These are phyloP conservation scores for Blastocystis sp. DNA, from an alignment of 352 stramenopile genomes.

Conservation along the genomic window DNA sequence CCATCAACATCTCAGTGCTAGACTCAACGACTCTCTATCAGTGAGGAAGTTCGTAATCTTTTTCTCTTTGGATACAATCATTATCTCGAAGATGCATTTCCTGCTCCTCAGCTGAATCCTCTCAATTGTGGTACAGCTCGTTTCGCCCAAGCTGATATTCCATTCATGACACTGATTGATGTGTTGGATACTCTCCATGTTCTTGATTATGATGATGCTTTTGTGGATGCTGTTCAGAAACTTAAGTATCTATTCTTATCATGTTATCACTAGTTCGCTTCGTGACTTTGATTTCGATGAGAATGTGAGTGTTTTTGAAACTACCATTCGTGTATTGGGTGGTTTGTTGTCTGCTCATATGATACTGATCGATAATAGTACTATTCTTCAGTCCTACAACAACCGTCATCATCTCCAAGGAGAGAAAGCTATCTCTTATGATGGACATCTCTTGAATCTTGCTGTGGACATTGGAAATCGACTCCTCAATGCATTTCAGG, in stretches of 20 bases:
- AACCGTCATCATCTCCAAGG: not conserved
- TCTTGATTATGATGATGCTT: slow-evolving; percentile 75
- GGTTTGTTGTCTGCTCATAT: slow-evolving; percentile 82
- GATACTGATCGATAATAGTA: slow-evolving; percentile 68
- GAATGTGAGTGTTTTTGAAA: slow-evolving; percentile 83
- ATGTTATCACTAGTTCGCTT: not conserved
- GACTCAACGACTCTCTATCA: not conserved
- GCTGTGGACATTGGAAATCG: slow-evolving; percentile 85
- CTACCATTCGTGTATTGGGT: slow-evolving; percentile 81
- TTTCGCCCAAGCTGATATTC: slow-evolving; percentile 28
- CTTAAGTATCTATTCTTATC: not conserved
- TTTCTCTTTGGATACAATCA: slow-evolving; percentile 34
- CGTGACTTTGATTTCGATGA: slow-evolving; percentile 76
- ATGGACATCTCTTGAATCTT: slow-evolving; percentile 81
- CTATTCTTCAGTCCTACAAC: slow-evolving; percentile 64
- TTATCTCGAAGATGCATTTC: slow-evolving; percentile 22
- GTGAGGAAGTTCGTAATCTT: not conserved
- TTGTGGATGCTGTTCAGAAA: slow-evolving; percentile 69
- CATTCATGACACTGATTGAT: slow-evolving; percentile 76
- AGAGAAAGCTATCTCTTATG: not conserved
- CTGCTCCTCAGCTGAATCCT: slow-evolving; percentile 33
- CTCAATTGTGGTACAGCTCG: not conserved
- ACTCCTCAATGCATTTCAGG: slow-evolving; percentile 89
- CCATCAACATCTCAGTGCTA: not conserved
- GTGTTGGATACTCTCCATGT: slow-evolving; percentile 80